phyloP scores from a whole-genome alignment of 1,284 basidiomycete genomes.

The Ganoderma lingzhi region DNA sequence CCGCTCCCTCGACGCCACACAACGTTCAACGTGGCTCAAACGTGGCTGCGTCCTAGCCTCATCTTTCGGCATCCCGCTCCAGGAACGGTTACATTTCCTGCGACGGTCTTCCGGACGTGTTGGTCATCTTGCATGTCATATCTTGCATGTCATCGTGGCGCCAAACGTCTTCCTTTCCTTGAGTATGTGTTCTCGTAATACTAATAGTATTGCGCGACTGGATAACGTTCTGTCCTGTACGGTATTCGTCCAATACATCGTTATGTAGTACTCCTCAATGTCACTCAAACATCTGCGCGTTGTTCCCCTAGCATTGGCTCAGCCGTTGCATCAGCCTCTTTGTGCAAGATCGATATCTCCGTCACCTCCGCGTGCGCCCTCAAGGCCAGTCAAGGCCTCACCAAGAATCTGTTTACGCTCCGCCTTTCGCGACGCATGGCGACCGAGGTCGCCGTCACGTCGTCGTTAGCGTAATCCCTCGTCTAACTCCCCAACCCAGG shows the following conservation, averaged over 20 bases:
- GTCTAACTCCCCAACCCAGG: constrained; percentile 21
- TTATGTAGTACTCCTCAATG: background rate
- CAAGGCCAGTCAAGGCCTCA: background rate
- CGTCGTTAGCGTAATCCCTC: background rate
- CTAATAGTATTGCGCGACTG: background rate
- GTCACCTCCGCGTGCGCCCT: background rate
- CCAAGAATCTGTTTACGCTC: no score
- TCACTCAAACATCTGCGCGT: background rate
- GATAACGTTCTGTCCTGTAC: background rate
- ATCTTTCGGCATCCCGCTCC: background rate
- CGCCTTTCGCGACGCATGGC: background rate
- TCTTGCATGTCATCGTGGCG: constrained; percentile 2
- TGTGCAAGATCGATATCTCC: background rate
- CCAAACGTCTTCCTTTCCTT: background rate
- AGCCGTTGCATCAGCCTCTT: background rate
- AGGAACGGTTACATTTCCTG: background rate
- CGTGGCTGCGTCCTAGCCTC: constrained; percentile 2
- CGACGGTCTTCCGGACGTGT: background rate
- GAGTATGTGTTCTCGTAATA: background rate
- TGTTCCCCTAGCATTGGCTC: background rate
- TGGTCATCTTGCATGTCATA: constrained; percentile 4
- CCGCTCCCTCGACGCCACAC: background rate
- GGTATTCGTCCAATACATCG: background rate
- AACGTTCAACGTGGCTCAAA: background rate
- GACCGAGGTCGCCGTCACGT: background rate